Conservation (phyloP, 805 yeast genomes). For the Hanseniaspora vineae region DNA sequence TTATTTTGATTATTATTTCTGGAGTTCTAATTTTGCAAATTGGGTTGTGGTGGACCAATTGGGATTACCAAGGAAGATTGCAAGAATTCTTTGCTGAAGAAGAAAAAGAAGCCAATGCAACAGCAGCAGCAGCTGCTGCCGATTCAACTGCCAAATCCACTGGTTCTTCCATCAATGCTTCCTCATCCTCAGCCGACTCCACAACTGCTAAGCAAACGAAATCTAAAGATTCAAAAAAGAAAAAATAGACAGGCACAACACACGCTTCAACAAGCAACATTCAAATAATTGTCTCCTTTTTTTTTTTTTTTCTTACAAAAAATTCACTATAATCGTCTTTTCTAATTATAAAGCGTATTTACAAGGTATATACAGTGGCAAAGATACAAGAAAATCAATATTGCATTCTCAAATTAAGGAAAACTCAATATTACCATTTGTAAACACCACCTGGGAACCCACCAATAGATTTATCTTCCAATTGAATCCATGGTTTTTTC, state of each 20-base stretch:
- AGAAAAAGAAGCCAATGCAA: constrained; percentile 13
- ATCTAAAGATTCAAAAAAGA: background rate
- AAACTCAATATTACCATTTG: constrained; percentile 28
- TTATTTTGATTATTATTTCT: constrained; percentile 53
- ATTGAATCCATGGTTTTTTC: constrained; percentile 40
- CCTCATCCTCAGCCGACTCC: background rate
- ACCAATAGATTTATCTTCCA: constrained; percentile 31
- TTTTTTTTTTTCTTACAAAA: too few species aligned
- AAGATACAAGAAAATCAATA: background rate
- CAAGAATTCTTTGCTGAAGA: constrained; percentile 22
- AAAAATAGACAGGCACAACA: too few species aligned
- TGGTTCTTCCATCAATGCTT: background rate
- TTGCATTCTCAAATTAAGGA: background rate
- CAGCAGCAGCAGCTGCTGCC: constrained; percentile 2
- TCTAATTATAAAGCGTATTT: too few species aligned
- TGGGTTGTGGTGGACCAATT: constrained; percentile 78
- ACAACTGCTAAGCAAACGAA: background rate
- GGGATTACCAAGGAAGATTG: constrained; percentile 35
- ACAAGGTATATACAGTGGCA: too few species aligned
- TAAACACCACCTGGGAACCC: constrained; percentile 39
- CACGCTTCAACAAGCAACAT: too few species aligned
- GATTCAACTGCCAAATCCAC: constrained; percentile 1
- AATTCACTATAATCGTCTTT: too few species aligned
- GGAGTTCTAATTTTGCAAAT: constrained; percentile 81
- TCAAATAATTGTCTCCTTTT: too few species aligned